phyloP scores from a whole-genome alignment of 345 rosid genomes.

The Pistacia atlantica region DNA sequence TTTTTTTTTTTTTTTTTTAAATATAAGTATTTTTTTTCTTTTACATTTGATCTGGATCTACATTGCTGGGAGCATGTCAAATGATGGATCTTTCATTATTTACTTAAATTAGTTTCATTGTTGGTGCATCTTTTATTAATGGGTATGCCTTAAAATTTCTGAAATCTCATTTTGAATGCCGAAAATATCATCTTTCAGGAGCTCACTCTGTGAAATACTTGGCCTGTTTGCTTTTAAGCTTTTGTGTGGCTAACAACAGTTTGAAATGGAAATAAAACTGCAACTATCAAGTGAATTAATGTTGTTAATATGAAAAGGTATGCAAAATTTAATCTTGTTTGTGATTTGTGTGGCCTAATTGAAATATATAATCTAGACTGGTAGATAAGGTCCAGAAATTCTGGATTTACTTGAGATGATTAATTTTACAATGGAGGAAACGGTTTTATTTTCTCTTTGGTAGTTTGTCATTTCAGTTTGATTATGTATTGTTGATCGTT shows the following conservation, averaged over 20 bases:
- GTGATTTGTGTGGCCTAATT: too few relatives aligned
- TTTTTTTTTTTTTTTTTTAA: background rate
- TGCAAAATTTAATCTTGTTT: too few relatives aligned
- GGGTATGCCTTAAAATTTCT: background rate
- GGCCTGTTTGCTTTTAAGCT: too few relatives aligned
- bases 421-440: background rate
- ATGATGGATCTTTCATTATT: background rate
- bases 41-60: slow-evolving; percentile 2
- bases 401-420: too few relatives aligned
- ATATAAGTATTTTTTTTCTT: background rate
- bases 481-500: background rate
- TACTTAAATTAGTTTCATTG: background rate
- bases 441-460: background rate
- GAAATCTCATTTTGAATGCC: too few relatives aligned
- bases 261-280: background rate
- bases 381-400: background rate
- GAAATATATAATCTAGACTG: background rate
- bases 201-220: too few relatives aligned
- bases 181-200: too few relatives aligned
- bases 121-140: background rate
- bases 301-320: too few relatives aligned
- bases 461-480: background rate
- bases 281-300: too few relatives aligned
- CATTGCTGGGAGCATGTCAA: background rate
- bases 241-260: background rate